Evolutionary conservation across 2,329 filamentous ascomycete species (phyloP).

Genomic region (Diaporthe velutina): DNA sequence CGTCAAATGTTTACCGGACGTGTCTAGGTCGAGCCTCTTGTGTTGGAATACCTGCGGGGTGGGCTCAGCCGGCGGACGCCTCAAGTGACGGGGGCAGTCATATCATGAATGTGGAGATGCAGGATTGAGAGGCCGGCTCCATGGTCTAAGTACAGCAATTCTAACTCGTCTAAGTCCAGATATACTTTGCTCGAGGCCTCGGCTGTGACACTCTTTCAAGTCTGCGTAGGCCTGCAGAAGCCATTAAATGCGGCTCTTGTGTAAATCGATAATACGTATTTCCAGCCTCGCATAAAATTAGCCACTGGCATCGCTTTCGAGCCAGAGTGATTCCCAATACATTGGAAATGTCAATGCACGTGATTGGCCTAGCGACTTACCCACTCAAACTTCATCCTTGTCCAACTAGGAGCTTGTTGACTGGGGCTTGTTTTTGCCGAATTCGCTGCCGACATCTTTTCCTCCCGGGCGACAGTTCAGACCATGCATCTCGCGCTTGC

Average conservation of each 20-base stretch:
- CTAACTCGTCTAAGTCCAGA: not conserved
- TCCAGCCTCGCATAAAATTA: not conserved
- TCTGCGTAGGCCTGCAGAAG: no score
- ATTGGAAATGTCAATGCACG: not conserved
- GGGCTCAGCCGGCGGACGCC: not conserved
- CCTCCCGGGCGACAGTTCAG: not conserved
- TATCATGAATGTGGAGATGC: not conserved
- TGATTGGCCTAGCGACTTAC: slow-evolving; percentile 16
- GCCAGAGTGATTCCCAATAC: not conserved
- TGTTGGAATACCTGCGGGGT: not conserved
- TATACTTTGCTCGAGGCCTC: not conserved
- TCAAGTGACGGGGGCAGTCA: not conserved
- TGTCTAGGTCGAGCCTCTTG: not conserved
- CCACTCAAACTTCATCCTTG: slow-evolving; percentile 2
- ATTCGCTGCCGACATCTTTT: slow-evolving; percentile 35
- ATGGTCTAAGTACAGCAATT: not conserved
- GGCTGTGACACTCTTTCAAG: not conserved
- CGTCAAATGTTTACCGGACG: not conserved
- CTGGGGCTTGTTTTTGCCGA: slow-evolving; percentile 35
- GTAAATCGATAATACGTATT: not conserved
- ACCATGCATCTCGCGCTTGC: slow-evolving; percentile 17
- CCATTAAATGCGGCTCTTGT: not conserved
- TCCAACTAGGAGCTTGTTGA: not conserved
- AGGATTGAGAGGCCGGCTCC: not conserved
- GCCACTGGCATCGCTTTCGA: not conserved